Percentiles rank a stretch among this genome's conserved stretches.
Evolutionary conservation across 2,329 filamentous ascomycete genomes (phyloP).

Genomic region (Aspergillus tamarii): DNA sequence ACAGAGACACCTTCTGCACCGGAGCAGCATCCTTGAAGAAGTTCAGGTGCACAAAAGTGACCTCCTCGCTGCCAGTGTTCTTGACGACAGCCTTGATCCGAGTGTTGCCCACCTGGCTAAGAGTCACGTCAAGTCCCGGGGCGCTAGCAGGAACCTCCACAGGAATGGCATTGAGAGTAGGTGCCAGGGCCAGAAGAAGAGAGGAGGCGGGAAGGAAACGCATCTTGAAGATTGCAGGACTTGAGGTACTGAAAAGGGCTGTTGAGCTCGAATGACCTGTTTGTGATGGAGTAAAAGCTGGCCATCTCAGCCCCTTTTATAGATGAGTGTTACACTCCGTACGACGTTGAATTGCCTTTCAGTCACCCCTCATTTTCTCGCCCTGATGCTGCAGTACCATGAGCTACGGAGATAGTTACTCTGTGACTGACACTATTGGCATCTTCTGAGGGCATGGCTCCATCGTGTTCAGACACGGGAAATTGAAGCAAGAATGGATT

Average conservation of each 20-base stretch:
- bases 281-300: background rate
- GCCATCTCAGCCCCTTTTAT: background rate
- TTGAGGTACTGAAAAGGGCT: background rate
- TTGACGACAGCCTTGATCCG: constrained; percentile 40
- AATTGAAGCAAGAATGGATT: background rate
- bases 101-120: constrained; percentile 36
- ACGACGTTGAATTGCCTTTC: background rate
- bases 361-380: background rate
- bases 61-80: constrained; percentile 36
- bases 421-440: background rate
- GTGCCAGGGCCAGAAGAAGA: constrained; percentile 26
- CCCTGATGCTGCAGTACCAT: background rate
- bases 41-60: constrained; percentile 41
- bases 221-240: constrained; percentile 21
- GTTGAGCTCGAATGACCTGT: background rate
- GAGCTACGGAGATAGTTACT: background rate
- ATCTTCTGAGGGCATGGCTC: background rate
- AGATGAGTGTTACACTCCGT: background rate
- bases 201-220: constrained; percentile 24
- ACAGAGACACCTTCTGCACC: constrained; percentile 40
- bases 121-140: constrained; percentile 34
- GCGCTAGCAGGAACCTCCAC: constrained; percentile 11
- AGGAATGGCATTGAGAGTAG: constrained; percentile 24
- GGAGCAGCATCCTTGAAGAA: constrained; percentile 40
- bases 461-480: background rate